phyloP scores from a whole-genome alignment of 2,329 filamentous ascomycete species.

The Talaromyces funiculosus region DNA sequence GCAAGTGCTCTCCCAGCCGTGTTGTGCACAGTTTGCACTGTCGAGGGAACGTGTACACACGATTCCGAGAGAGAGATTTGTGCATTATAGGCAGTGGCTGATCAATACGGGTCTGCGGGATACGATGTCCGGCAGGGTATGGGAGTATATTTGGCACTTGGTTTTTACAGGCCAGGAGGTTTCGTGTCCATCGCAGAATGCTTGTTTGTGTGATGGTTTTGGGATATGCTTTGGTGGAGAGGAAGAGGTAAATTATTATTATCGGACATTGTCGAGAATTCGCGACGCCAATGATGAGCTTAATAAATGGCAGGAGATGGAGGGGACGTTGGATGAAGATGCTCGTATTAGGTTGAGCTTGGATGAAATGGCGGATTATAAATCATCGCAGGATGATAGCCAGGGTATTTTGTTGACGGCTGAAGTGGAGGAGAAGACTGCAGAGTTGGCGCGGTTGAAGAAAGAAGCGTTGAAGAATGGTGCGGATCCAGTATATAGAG shows the following conservation, averaged over 20 bases:
- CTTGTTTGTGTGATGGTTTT: conserved; percentile 61
- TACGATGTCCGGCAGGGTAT: conserved; percentile 54
- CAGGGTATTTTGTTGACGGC: conserved; percentile 3
- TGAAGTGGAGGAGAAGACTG: conserved; percentile 10
- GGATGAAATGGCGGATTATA: conserved; percentile 6
- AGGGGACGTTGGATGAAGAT: conserved; percentile 8
- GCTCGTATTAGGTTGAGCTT: conserved; percentile 9
- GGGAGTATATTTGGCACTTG: conserved; percentile 61
- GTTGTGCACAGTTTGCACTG: conserved; percentile 60
- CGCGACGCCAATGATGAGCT: conserved; percentile 33
- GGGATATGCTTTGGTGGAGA: conserved; percentile 56
- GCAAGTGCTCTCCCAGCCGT: conserved; percentile 53
- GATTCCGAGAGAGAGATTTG: conserved; percentile 49
- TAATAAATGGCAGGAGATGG: conserved; percentile 36
- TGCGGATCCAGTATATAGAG: not conserved
- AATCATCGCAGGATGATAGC: not conserved
- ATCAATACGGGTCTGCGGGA: conserved; percentile 52
- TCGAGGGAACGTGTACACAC: conserved; percentile 52
- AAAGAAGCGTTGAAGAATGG: conserved; percentile 9
- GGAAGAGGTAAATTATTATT: conserved; percentile 45
- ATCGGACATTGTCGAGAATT: conserved; percentile 41
- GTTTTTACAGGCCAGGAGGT: conserved; percentile 50
- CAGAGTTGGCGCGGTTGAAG: conserved; percentile 7
- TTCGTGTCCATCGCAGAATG: conserved; percentile 45
- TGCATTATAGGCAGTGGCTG: conserved; percentile 57